A percentile compares a stretch with the other conserved stretches of the same genome.
phyloP scores from a whole-genome alignment of 352 stramenopile genomes.

The Phytophthora nicotianae region DNA sequence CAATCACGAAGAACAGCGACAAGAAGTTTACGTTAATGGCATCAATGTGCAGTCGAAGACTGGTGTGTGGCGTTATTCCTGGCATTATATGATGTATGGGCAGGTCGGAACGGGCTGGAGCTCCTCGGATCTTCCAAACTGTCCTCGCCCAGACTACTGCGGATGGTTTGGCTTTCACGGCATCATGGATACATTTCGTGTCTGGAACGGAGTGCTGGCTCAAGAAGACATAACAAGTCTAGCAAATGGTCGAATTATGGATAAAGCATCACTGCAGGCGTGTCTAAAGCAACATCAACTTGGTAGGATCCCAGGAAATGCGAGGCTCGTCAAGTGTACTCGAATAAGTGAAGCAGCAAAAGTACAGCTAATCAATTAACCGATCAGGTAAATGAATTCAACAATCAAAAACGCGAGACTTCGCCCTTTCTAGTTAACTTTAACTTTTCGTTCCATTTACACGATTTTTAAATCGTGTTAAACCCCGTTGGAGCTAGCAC shows the following conservation, averaged over 20 bases:
- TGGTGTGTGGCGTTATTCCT: constrained; percentile 6
- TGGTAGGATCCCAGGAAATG: neutral
- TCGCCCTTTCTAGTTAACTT: no score
- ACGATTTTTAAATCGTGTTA: no score
- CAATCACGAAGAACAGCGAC: constrained; percentile 12
- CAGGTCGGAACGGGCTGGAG: constrained; percentile 41
- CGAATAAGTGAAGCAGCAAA: neutral
- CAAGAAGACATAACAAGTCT: constrained; percentile 8
- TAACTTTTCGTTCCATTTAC: no score
- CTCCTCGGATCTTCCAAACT: constrained; percentile 2
- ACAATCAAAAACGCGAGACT: no score
- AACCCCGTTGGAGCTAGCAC: no score
- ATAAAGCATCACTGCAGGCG: neutral
- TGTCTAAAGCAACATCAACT: neutral
- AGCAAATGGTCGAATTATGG: neutral
- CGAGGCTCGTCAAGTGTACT: neutral
- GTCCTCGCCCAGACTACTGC: neutral
- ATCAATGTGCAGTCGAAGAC: constrained; percentile 6
- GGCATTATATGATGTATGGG: constrained; percentile 17
- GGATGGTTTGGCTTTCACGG: constrained; percentile 44
- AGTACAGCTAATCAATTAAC: constrained; percentile 2
- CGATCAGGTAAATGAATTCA: no score
- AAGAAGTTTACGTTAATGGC: constrained; percentile 39
- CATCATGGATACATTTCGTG: constrained; percentile 37
- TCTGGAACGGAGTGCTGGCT: constrained; percentile 29